These are phyloP conservation scores for Citrus trifoliata DNA, from an alignment of 345 rosid species.

Conservation along the genomic window DNA sequence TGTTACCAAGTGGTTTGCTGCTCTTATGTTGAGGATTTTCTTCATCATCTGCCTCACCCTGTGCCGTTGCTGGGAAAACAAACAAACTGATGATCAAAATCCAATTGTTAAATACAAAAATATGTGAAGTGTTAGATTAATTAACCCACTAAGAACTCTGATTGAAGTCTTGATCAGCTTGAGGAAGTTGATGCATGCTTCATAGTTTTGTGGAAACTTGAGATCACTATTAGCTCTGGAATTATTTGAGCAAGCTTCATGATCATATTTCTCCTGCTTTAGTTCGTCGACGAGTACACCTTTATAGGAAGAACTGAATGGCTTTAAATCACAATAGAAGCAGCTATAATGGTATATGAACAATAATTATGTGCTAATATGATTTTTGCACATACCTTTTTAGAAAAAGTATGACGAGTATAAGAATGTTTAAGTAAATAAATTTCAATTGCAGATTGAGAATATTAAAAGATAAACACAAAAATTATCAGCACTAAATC, in stretches of 20 bases:
- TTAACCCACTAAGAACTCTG: neutral
- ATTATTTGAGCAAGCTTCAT: neutral
- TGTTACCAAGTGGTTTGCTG: too few species aligned
- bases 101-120: neutral
- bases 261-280: neutral
- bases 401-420: too few species aligned
- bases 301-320: neutral
- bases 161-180: neutral
- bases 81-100: neutral
- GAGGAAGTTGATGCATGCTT: neutral
- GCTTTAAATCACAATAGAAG: neutral
- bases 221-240: neutral
- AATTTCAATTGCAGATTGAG: too few species aligned
- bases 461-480: too few species aligned
- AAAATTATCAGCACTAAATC: too few species aligned
- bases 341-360: neutral
- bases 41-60: neutral
- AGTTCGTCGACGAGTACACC: neutral
- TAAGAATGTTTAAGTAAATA: too few species aligned
- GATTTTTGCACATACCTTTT: too few species aligned
- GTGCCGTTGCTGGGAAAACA: neutral
- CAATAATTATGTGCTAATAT: too few species aligned
- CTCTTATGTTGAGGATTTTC: neutral
- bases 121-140: neutral
- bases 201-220: neutral